These are phyloP conservation scores for Telfairia occidentalis DNA, from an alignment of 331 rosid genomes.

Conservation along the genomic window DNA sequence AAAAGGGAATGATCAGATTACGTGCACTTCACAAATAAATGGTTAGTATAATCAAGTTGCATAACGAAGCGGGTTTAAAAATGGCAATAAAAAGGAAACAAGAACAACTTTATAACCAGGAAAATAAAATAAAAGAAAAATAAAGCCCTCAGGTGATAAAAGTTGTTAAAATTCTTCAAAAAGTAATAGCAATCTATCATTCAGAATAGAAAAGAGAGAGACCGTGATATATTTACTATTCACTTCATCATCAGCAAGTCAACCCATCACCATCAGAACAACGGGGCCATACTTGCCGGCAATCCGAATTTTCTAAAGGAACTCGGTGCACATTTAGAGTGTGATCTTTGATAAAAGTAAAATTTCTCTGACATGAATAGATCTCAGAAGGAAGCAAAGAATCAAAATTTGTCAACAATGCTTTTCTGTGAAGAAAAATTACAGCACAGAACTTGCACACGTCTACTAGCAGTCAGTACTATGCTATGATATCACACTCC, in stretches of 20 bases:
- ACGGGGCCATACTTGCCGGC: neutral
- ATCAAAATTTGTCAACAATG: neutral
- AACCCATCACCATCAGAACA: neutral
- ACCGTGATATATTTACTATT: neutral
- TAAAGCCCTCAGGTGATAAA: neutral
- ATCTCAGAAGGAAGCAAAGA: neutral
- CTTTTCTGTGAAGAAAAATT: neutral
- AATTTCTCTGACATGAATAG: neutral
- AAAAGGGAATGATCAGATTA: neutral
- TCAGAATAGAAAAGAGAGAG: neutral
- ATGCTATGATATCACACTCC: neutral
- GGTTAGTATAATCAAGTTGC: neutral
- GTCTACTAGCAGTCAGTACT: neutral
- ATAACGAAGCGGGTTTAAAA: neutral
- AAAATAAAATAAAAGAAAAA: neutral
- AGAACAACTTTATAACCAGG: neutral
- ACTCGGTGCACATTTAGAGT: neutral
- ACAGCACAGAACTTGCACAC: neutral
- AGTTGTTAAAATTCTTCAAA: neutral
- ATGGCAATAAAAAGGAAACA: neutral
- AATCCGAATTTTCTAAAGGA: neutral
- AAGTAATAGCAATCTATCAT: neutral
- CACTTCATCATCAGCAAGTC: neutral
- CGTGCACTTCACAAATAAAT: neutral
- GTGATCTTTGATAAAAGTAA: neutral